Evolutionary conservation across 2,329 filamentous ascomycete species (phyloP).

Genomic region (Beauveria asiatica): DNA sequence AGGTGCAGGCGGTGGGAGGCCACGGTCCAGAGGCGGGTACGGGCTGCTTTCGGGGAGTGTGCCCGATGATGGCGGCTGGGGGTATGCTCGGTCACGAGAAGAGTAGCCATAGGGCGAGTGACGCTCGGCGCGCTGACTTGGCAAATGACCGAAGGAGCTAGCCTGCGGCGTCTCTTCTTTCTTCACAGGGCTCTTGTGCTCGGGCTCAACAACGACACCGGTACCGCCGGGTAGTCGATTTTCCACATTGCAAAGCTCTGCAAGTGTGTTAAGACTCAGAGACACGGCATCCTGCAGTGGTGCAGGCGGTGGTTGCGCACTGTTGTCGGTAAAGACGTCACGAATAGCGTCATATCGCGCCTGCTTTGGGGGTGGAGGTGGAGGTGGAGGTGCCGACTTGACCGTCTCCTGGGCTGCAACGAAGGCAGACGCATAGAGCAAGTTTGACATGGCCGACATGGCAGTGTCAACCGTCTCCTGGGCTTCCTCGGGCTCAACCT

Average conservation of each 20-base stretch:
- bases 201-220: neutral
- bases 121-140: constrained; percentile 5
- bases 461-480: constrained; percentile 5
- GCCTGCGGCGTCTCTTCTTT: constrained; percentile 18
- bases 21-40: constrained; percentile 20
- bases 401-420: constrained; percentile 13
- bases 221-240: constrained; percentile 18
- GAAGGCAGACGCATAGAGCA: constrained; percentile 16
- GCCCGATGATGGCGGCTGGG: constrained; percentile 8
- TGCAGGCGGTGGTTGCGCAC: constrained; percentile 19
- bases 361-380: constrained; percentile 11
- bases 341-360: constrained; percentile 24
- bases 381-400: constrained; percentile 1
- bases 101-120: constrained; percentile 5
- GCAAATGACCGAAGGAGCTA: neutral
- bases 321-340: constrained; percentile 33
- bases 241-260: constrained; percentile 27
- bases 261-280: constrained; percentile 25
- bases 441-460: constrained; percentile 12
- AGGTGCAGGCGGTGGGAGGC: constrained; percentile 20
- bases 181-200: constrained; percentile 11
- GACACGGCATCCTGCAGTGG: constrained; percentile 18
- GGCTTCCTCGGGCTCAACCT: constrained; percentile 14
- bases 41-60: constrained; percentile 3
- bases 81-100: constrained; percentile 6